These are phyloP conservation scores for Anthracocystis panici-leucophaei DNA, from an alignment of 1,284 basidiomycete species.

Conservation along the genomic window DNA sequence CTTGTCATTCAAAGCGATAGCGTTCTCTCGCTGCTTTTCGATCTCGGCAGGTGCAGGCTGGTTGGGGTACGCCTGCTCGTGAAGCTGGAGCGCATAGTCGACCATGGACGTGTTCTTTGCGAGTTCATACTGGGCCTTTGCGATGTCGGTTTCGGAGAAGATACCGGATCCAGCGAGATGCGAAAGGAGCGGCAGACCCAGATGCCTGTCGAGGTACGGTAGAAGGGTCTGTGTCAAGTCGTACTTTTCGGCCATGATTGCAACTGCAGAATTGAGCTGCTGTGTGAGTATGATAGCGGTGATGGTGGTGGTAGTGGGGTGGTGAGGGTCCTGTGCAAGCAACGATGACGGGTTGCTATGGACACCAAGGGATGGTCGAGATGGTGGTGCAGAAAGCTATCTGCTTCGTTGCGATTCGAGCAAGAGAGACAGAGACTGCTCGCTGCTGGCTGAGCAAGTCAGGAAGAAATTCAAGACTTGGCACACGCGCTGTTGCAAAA, in stretches of 20 bases:
- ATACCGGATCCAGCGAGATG: constrained; percentile 79
- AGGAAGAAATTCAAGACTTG: neutral
- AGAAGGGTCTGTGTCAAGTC: constrained; percentile 78
- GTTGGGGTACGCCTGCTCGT: constrained; percentile 81
- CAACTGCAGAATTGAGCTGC: constrained; percentile 2
- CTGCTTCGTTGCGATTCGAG: constrained; percentile 6
- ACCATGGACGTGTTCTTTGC: constrained; percentile 80
- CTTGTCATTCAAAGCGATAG: constrained; percentile 83
- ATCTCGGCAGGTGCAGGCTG: constrained; percentile 70
- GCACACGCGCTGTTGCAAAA: constrained; percentile 11
- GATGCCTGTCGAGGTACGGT: constrained; percentile 91
- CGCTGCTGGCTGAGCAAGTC: neutral
- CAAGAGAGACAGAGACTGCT: constrained; percentile 3
- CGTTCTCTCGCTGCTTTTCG: constrained; percentile 73
- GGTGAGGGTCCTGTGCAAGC: constrained; percentile 27
- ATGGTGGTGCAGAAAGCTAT: constrained; percentile 27
- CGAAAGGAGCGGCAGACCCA: constrained; percentile 89
- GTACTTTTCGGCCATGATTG: constrained; percentile 72
- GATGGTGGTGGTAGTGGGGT: neutral
- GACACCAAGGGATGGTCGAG: constrained; percentile 41
- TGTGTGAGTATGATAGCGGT: neutral
- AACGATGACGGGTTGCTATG: constrained; percentile 38
- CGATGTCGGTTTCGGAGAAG: constrained; percentile 81
- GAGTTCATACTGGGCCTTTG: constrained; percentile 92
- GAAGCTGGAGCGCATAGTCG: constrained; percentile 76